Conservation (phyloP, 192 early-diverging fungal genomes). For the Mortierella antarctica region DNA sequence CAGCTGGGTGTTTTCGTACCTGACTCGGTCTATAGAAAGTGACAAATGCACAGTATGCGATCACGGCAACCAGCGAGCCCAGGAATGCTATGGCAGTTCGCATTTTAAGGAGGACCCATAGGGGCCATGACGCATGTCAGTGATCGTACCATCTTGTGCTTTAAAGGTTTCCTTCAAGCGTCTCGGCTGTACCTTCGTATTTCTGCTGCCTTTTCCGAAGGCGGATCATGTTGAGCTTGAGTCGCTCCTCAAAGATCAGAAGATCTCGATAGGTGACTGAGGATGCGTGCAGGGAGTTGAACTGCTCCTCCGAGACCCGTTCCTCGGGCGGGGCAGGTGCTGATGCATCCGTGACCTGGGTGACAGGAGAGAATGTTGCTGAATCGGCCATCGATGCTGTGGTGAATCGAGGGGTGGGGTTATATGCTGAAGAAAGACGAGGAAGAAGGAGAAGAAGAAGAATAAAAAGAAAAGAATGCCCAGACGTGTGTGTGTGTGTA, state of each 20-base stretch:
- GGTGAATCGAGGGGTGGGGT: neutral
- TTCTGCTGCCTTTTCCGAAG: slow-evolving; percentile 76
- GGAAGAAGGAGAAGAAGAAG: no score
- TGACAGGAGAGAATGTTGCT: slow-evolving; percentile 36
- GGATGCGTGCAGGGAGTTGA: slow-evolving; percentile 43
- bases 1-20: slow-evolving; percentile 28
- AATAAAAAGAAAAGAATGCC: neutral
- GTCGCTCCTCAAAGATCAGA: slow-evolving; percentile 83
- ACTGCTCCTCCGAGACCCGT: slow-evolving; percentile 44
- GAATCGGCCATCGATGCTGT: neutral
- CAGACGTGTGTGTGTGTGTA: no score
- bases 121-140: neutral
- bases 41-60: slow-evolving; percentile 60
- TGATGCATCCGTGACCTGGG: slow-evolving; percentile 23
- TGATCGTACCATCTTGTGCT: neutral
- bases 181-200: slow-evolving; percentile 66
- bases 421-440: no score
- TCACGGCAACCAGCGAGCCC: slow-evolving; percentile 41
- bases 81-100: slow-evolving; percentile 30
- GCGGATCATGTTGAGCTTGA: slow-evolving; percentile 77
- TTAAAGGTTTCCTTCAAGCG: neutral
- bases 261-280: slow-evolving; percentile 75
- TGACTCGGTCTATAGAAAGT: slow-evolving; percentile 63
- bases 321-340: slow-evolving; percentile 27
- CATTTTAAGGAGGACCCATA: neutral